Conservation (phyloP, 2,329 filamentous ascomycete species). For the Venturia asperata region DNA sequence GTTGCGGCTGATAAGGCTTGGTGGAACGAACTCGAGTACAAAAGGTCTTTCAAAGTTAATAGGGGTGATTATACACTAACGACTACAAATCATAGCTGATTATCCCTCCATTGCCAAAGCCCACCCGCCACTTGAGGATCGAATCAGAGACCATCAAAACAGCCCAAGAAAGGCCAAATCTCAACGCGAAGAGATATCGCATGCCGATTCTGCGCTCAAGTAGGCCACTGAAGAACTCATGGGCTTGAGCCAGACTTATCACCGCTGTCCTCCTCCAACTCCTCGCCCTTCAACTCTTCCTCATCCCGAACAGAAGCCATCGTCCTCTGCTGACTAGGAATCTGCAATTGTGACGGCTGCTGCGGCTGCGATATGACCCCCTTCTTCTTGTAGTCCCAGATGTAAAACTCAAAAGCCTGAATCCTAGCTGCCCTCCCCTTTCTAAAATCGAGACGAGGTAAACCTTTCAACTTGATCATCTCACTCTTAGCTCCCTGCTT, state of each 20-base stretch:
- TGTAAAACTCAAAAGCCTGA: slow-evolving; percentile 8
- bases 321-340: neutral
- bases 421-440: neutral
- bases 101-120: too few relatives aligned
- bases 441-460: neutral
- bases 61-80: too few relatives aligned
- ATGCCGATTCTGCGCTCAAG: too few relatives aligned
- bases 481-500: neutral
- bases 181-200: too few relatives aligned
- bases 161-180: neutral
- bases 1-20: too few relatives aligned
- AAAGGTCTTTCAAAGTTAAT: too few relatives aligned
- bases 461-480: neutral
- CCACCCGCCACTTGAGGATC: too few relatives aligned
- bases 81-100: too few relatives aligned
- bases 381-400: neutral
- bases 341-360: neutral
- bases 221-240: too few relatives aligned
- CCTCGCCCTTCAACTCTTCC: neutral
- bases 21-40: too few relatives aligned
- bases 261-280: neutral
- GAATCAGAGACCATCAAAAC: too few relatives aligned
- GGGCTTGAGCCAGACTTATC: neutral
- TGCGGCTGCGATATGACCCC: neutral
- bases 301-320: neutral